These are phyloP conservation scores for Claviceps lovelessii DNA, from an alignment of 2,329 filamentous ascomycete species.

Conservation along the genomic window DNA sequence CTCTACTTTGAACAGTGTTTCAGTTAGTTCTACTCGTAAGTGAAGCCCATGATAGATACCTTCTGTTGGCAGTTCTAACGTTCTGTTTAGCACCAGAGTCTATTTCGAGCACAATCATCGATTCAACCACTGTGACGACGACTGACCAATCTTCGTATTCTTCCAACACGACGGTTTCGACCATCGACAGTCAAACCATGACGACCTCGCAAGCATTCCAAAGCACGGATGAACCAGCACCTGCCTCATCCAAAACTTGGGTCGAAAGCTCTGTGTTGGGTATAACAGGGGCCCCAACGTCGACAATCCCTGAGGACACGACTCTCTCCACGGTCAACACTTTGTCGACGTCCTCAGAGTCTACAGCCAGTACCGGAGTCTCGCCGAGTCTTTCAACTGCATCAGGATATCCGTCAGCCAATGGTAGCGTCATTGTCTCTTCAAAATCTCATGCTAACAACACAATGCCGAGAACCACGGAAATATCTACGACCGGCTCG, in stretches of 20 bases:
- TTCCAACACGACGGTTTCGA: background rate
- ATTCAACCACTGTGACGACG: background rate
- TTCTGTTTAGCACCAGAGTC: background rate
- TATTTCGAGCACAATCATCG: background rate
- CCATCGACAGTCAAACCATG: background rate
- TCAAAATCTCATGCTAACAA: background rate
- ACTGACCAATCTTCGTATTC: background rate
- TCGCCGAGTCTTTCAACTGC: background rate
- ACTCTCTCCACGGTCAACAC: background rate
- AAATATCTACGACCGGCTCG: background rate
- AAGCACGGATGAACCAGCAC: background rate
- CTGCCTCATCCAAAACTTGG: background rate
- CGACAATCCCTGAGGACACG: background rate
- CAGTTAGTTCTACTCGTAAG: slow-evolving; percentile 6
- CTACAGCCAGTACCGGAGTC: background rate
- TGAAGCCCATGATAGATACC: background rate
- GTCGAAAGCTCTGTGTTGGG: slow-evolving; percentile 4
- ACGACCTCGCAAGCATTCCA: background rate
- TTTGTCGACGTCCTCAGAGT: background rate
- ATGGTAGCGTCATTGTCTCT: background rate
- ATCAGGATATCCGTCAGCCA: background rate
- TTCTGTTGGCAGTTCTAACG: background rate
- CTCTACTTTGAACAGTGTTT: background rate
- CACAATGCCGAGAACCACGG: background rate
- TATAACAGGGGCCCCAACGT: slow-evolving; percentile 1